Evolutionary conservation across 2,329 filamentous ascomycete species (phyloP).

Genomic region (Fusarium sp.): DNA sequence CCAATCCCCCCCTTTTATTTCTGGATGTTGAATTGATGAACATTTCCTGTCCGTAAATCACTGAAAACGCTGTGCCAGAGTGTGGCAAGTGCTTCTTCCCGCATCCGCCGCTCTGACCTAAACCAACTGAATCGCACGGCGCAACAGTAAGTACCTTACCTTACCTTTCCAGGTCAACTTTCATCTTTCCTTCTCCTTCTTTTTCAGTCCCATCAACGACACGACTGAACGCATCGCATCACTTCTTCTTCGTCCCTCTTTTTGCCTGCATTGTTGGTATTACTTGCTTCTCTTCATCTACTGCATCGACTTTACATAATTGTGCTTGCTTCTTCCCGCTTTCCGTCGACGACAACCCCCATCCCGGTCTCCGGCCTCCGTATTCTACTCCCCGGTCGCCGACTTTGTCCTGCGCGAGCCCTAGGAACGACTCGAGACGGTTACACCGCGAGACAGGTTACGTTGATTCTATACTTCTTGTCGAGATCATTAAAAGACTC

Average conservation of each 20-base stretch:
- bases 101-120: slow-evolving; percentile 35
- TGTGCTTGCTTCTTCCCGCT: slow-evolving; percentile 28
- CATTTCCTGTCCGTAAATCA: neutral
- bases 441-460: slow-evolving; percentile 28
- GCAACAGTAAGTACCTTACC: slow-evolving; percentile 38
- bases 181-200: slow-evolving; percentile 33
- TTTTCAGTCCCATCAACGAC: slow-evolving; percentile 27
- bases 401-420: slow-evolving; percentile 26
- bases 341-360: slow-evolving; percentile 20
- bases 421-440: slow-evolving; percentile 33
- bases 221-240: slow-evolving; percentile 23
- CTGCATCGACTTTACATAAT: slow-evolving; percentile 16
- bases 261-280: slow-evolving; percentile 25
- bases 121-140: slow-evolving; percentile 32
- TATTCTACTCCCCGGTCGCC: slow-evolving; percentile 21
- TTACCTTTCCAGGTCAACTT: slow-evolving; percentile 21
- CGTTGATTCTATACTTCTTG: slow-evolving; percentile 15
- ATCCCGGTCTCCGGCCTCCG: slow-evolving; percentile 27
- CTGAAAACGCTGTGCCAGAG: slow-evolving; percentile 18
- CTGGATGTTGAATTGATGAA: neutral
- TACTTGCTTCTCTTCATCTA: slow-evolving; percentile 35
- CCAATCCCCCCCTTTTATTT: neutral
- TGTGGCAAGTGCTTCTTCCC: slow-evolving; percentile 32
- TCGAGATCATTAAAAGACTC: neutral
- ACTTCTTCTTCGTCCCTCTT: slow-evolving; percentile 31